Evolutionary conservation across 495 filamentous ascomycete species (phyloP).

Genomic region (Hamigera avellanea): DNA sequence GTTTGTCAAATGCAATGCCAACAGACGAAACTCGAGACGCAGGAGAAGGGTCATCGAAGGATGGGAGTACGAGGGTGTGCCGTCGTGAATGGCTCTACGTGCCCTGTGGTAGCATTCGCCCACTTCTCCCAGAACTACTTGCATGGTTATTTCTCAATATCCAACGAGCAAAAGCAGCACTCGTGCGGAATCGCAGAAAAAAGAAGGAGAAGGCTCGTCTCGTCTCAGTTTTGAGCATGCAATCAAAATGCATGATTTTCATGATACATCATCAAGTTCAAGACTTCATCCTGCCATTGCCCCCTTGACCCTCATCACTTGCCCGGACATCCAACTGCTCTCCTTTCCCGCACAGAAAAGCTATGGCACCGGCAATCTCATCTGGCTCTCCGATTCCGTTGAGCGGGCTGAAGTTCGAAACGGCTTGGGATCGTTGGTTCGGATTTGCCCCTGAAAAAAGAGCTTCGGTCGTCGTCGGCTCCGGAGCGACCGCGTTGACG

Average conservation of each 20-base stretch:
- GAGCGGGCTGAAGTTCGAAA: constrained; percentile 42
- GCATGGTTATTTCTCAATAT: no score
- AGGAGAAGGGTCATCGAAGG: constrained; percentile 41
- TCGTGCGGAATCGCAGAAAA: no score
- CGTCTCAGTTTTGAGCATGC: no score
- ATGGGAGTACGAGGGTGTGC: constrained; percentile 59
- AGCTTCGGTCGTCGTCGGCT: constrained; percentile 55
- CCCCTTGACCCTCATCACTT: constrained; percentile 51
- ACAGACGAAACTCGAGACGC: constrained; percentile 38
- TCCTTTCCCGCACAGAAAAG: constrained; percentile 39
- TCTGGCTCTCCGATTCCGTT: constrained; percentile 45
- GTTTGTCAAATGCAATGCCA: constrained; percentile 53
- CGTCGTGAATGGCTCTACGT: constrained; percentile 19
- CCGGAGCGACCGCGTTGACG: constrained; percentile 56
- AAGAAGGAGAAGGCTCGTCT: no score
- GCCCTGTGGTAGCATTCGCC: no score
- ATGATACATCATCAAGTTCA: background rate
- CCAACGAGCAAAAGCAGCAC: no score
- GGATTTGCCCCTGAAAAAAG: constrained; percentile 51
- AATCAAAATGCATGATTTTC: no score
- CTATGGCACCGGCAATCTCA: constrained; percentile 48
- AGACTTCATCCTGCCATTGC: constrained; percentile 12
- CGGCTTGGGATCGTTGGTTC: constrained; percentile 43
- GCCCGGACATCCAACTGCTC: constrained; percentile 54
- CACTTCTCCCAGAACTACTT: no score